Percentiles rank a stretch among this genome's conserved stretches.
Evolutionary conservation across 192 early-diverging fungal species (phyloP).

Genomic region (Backusella australiensis): DNA sequence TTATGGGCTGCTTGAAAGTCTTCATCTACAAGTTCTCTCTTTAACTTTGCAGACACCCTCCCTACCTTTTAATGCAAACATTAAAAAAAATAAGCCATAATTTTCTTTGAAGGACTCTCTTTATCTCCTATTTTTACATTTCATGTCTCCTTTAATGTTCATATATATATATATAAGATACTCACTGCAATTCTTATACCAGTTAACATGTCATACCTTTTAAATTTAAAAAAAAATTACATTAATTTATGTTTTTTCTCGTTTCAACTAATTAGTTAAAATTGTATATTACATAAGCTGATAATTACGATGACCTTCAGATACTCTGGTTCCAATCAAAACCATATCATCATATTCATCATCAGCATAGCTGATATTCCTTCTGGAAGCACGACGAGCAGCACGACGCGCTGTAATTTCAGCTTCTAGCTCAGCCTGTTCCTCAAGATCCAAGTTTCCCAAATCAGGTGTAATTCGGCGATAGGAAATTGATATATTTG

Average conservation of each 20-base stretch:
- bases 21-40: slow-evolving; percentile 64
- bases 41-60: slow-evolving; percentile 82
- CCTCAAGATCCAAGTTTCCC: slow-evolving; percentile 34
- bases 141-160: not conserved
- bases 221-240: not conserved
- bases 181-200: slow-evolving; percentile 22
- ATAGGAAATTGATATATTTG: not conserved
- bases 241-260: not conserved
- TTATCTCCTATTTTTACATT: slow-evolving; percentile 7
- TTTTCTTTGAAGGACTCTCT: not conserved
- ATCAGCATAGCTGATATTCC: slow-evolving; percentile 27
- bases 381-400: slow-evolving; percentile 41
- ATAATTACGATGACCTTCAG: slow-evolving; percentile 94
- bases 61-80: slow-evolving; percentile 55
- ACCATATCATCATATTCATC: slow-evolving; percentile 45
- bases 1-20: slow-evolving; percentile 92
- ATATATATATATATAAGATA: not conserved
- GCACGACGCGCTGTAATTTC: slow-evolving; percentile 43
- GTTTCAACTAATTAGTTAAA: not conserved
- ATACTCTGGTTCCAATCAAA: slow-evolving; percentile 80
- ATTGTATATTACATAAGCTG: slow-evolving; percentile 69
- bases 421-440: slow-evolving; percentile 36
- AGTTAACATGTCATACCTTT: slow-evolving; percentile 23
- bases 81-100: not conserved
- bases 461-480: slow-evolving; percentile 33